These are phyloP conservation scores for Salisapilia sapeloensis DNA, from an alignment of 352 stramenopile species.

Conservation along the genomic window DNA sequence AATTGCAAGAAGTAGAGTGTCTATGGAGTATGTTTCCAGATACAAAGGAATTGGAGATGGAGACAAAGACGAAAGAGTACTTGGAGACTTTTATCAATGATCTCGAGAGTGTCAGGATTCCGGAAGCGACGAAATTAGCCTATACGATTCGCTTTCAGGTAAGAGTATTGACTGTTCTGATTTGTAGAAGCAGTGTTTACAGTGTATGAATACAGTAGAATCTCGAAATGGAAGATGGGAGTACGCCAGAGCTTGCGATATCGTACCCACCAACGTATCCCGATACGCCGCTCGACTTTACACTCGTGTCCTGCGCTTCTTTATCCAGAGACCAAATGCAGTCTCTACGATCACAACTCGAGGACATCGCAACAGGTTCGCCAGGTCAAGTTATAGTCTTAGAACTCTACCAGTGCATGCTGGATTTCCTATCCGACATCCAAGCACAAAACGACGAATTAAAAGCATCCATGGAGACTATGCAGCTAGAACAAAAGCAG, in stretches of 20 bases:
- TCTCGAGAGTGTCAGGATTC: background rate
- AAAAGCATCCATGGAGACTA: background rate
- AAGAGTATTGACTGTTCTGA: constrained; percentile 3
- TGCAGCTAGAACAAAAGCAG: background rate
- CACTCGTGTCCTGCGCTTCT: constrained; percentile 29
- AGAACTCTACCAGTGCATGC: constrained; percentile 47
- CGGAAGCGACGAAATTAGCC: constrained; percentile 7
- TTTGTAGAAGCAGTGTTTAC: background rate
- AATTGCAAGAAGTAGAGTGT: constrained; percentile 61
- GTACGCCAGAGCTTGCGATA: constrained; percentile 24
- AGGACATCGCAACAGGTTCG: constrained; percentile 8
- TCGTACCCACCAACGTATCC: constrained; percentile 25
- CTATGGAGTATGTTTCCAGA: constrained; percentile 57
- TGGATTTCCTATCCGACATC: constrained; percentile 20
- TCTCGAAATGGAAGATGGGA: constrained; percentile 5
- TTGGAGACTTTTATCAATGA: constrained; percentile 6
- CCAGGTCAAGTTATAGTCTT: constrained; percentile 29
- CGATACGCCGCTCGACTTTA: constrained; percentile 9
- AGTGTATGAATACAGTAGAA: constrained; percentile 3
- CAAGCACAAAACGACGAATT: constrained; percentile 2
- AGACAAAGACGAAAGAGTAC: constrained; percentile 9
- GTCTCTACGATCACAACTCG: constrained; percentile 14
- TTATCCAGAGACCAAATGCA: constrained; percentile 20
- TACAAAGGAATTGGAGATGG: constrained; percentile 17
- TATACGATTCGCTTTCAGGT: constrained; percentile 35